Percentiles rank a stretch among this genome's conserved stretches.
Conservation (phyloP, 352 stramenopile species). For the Globisporangium alternatum region DNA sequence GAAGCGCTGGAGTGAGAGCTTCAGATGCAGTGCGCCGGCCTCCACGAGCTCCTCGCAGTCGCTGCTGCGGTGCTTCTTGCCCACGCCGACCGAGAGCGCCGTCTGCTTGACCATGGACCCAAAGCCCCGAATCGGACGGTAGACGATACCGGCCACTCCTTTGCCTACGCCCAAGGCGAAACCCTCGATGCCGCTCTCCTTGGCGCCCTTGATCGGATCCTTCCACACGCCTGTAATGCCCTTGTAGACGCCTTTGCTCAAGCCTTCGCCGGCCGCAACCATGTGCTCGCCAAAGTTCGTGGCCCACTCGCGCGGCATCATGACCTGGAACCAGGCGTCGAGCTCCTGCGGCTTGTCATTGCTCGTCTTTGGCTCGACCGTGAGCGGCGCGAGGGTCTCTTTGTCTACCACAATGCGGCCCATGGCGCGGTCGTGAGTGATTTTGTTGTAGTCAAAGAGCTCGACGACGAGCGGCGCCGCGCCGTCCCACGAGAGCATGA, state of each 20-base stretch:
- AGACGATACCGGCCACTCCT: conserved; percentile 68
- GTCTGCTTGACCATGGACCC: conserved; percentile 80
- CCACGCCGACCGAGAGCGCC: conserved; percentile 55
- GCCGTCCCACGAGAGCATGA: conserved; percentile 81
- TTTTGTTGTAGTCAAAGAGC: conserved; percentile 71
- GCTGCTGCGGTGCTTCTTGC: conserved; percentile 42
- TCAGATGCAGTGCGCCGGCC: conserved; percentile 55
- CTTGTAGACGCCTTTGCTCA: conserved; percentile 65
- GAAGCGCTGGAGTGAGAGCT: conserved; percentile 61
- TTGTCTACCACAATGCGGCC: conserved; percentile 48
- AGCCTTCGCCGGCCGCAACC: conserved; percentile 63
- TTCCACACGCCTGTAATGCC: conserved; percentile 79
- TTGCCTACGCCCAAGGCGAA: conserved; percentile 73
- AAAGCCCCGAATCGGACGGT: conserved; percentile 67
- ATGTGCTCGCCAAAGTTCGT: conserved; percentile 82
- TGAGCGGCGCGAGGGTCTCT: conserved; percentile 38
- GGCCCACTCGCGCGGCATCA: conserved; percentile 70
- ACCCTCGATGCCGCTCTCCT: conserved; percentile 62
- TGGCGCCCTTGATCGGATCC: conserved; percentile 73
- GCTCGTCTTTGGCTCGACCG: conserved; percentile 7
- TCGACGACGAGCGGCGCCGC: conserved; percentile 58
- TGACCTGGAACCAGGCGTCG: conserved; percentile 53
- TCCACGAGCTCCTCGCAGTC: conserved; percentile 50
- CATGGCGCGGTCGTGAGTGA: conserved; percentile 64
- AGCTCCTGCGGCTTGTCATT: background rate